phyloP scores from a whole-genome alignment of 331 rosid species.

The Rhamnella rubrinervis region DNA sequence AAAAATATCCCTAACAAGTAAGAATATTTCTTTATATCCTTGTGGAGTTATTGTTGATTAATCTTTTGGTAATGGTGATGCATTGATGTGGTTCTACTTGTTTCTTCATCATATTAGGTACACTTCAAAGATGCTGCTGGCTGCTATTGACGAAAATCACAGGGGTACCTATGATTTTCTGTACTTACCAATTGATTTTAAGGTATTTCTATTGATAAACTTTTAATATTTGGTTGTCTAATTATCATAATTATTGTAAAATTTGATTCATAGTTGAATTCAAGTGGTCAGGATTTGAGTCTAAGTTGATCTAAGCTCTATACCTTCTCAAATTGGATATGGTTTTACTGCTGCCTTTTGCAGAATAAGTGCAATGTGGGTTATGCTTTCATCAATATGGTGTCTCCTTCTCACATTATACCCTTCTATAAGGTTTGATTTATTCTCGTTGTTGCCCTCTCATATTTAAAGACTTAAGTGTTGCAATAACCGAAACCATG shows the following conservation, averaged over 20 bases:
- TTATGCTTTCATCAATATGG: constrained; percentile 96
- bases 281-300: not conserved
- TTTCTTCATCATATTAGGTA: constrained; percentile 49
- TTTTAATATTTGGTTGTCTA: not conserved
- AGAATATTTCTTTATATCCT: constrained; percentile 10
- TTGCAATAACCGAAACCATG: constrained; percentile 13
- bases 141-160: constrained; percentile 91
- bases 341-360: constrained; percentile 17
- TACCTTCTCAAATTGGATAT: constrained; percentile 13
- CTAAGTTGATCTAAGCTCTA: constrained; percentile 4
- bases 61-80: not conserved
- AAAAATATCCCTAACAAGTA: constrained; percentile 96
- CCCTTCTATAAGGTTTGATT: constrained; percentile 72
- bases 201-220: constrained; percentile 1
- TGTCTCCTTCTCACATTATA: constrained; percentile 79
- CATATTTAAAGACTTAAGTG: not conserved
- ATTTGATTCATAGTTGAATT: not conserved
- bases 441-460: not conserved
- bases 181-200: constrained; percentile 87
- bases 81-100: constrained; percentile 11
- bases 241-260: not conserved
- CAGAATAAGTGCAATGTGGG: constrained; percentile 99
- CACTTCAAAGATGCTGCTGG: constrained; percentile 89
- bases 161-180: constrained; percentile 80
- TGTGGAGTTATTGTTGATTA: not conserved